These are phyloP conservation scores for Termitomyces sp. DNA, from an alignment of 768 basidiomycete genomes.

Conservation along the genomic window DNA sequence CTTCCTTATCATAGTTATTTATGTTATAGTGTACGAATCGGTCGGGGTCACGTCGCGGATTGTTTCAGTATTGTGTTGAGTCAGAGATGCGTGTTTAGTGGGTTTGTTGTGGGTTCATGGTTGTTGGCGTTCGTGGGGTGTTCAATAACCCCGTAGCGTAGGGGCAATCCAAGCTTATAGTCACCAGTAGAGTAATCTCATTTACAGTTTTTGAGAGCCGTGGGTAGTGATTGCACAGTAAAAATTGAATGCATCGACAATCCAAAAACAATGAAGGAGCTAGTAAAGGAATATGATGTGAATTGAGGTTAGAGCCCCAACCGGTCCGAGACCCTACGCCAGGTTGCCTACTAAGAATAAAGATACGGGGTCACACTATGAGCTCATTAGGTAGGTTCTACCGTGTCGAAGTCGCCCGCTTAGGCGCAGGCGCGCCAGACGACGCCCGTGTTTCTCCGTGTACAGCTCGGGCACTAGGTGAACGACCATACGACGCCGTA, in stretches of 20 bases:
- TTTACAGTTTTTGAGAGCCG: neutral
- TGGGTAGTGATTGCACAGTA: neutral
- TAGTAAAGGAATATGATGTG: neutral
- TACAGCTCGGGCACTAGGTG: neutral
- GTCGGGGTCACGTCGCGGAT: too few species aligned
- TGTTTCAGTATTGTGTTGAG: too few species aligned
- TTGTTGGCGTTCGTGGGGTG: too few species aligned
- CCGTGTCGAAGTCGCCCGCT: neutral
- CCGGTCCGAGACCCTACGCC: neutral
- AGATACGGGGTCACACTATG: neutral
- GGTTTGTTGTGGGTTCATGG: too few species aligned
- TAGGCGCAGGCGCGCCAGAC: neutral
- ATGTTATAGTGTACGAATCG: too few species aligned
- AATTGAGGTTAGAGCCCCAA: neutral
- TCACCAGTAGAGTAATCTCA: neutral
- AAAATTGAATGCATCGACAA: neutral
- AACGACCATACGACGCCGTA: neutral
- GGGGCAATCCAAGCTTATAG: neutral
- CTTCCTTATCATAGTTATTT: too few species aligned
- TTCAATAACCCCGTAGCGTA: too few species aligned
- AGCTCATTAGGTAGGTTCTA: neutral
- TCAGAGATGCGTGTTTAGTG: too few species aligned
- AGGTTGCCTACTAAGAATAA: neutral
- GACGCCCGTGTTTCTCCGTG: neutral
- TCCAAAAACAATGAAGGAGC: neutral